Evolutionary conservation across 176 grass and related monocot species (phyloP), one percentile per base, ranked within the genome.

Genomic region (Tillandsia fasciculata): DNA sequence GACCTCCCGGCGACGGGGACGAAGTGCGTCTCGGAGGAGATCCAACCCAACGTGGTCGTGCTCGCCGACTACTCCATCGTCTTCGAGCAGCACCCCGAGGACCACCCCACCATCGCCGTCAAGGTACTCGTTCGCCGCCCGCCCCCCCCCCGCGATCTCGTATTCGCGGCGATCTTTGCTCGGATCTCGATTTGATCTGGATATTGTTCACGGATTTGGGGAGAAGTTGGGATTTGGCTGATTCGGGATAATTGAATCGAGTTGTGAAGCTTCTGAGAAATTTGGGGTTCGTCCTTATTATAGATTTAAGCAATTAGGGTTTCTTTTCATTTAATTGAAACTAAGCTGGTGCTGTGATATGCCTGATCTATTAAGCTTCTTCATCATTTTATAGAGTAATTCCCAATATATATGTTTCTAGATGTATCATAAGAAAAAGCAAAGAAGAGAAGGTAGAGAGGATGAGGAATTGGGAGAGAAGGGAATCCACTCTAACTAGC

Each of bases 1-100:
- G 86, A 87, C 49, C 76, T 96, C 79, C 93, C 89, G 52, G 72
- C 68, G 65, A 51, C 80, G 56, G 88, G 92, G 26, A 87, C 92
- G 67, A 96, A 96, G 88, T 96, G 92, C 83, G 81, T 96, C 29
- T 91, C 92, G 8, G 92, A 96, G 83, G 92, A 96, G 81, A 96
- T 96, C 81, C 92, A 96, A 64, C 77, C 85, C 42, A 89, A 89
- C 76, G 92, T 96, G 75, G 88, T 96, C 63, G 85, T 92, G 63
- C 79, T 96, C 64, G 81, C 86, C 61, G 89, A 96, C 64, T 96
- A 96, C 75, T 5, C 76, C 73, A 68, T 96, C 79, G 76, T 93
- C 79, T 72, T 70, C 76, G 82, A 93, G 73, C 74, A 78, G n/a
- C 84, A 72, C 83, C 70, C 83, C 14, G 13, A 48, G 27, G 68